Conservation (phyloP, 129 eudicot species). For the Cynara cardunculus region DNA sequence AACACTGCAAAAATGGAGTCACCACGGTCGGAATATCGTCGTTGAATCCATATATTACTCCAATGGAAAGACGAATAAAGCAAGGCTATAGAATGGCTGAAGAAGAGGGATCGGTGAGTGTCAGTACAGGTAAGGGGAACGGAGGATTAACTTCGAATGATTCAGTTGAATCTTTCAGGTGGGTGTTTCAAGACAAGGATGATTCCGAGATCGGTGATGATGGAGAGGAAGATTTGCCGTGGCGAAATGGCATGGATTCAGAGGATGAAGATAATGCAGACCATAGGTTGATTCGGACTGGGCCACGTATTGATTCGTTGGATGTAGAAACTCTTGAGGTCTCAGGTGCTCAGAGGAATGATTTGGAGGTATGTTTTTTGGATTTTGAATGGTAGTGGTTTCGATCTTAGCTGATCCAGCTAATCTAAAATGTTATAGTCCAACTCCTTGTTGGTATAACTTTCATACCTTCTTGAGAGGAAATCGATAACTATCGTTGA, state of each 20-base stretch:
- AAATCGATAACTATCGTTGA: not conserved
- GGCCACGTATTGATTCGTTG: constrained; percentile 31
- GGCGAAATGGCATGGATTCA: constrained; percentile 38
- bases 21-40: not conserved
- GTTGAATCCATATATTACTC: not conserved
- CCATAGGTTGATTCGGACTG: constrained; percentile 32
- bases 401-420: not conserved
- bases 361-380: constrained; percentile 28
- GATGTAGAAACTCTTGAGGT: constrained; percentile 43
- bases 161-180: constrained; percentile 49
- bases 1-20: constrained; percentile 13
- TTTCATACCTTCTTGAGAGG: not conserved
- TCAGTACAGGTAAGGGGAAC: constrained; percentile 19
- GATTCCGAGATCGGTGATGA: constrained; percentile 39
- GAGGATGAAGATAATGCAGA: constrained; percentile 56
- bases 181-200: constrained; percentile 62
- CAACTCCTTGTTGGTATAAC: not conserved
- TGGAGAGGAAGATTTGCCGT: constrained; percentile 25
- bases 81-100: constrained; percentile 24
- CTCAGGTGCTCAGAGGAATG: constrained; percentile 31
- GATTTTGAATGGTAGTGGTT: not conserved
- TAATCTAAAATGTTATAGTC: not conserved
- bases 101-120: constrained; percentile 49
- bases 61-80: not conserved
- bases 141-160: constrained; percentile 45